Percentiles rank a stretch among this genome's conserved stretches.
phyloP scores from a whole-genome alignment of 2,329 filamentous ascomycete genomes.

The Penicillium janthinellum region DNA sequence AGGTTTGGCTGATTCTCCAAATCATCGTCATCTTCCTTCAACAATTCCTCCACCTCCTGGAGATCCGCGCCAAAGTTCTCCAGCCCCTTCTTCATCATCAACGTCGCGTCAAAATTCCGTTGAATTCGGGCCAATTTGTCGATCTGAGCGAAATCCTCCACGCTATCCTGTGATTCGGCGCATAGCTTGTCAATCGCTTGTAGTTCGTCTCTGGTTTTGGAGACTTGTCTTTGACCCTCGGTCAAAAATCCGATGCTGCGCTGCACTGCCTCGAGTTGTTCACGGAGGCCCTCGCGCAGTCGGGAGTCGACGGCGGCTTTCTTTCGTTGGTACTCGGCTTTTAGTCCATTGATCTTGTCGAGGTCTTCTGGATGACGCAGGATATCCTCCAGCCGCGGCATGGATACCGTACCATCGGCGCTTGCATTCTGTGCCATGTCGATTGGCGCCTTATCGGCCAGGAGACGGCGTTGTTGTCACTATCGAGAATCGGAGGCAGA shows the following conservation, averaged over 20 bases:
- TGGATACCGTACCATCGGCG: slow-evolving; percentile 63
- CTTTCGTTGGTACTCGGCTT: slow-evolving; percentile 90
- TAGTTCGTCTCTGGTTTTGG: slow-evolving; percentile 96
- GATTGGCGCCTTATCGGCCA: slow-evolving; percentile 11
- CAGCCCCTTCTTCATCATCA: slow-evolving; percentile 89
- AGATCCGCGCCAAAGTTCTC: slow-evolving; percentile 83
- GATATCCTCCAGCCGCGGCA: slow-evolving; percentile 82
- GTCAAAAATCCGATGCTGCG: slow-evolving; percentile 85
- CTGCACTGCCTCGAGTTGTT: slow-evolving; percentile 93
- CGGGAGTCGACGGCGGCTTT: slow-evolving; percentile 89
- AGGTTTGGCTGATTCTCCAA: slow-evolving; percentile 90
- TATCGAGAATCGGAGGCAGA: slow-evolving; percentile 2
- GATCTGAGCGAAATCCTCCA: slow-evolving; percentile 94
- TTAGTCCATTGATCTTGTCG: slow-evolving; percentile 88
- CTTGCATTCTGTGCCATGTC: slow-evolving; percentile 41
- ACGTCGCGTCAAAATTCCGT: slow-evolving; percentile 90
- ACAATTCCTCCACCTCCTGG: slow-evolving; percentile 71
- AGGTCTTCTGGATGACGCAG: slow-evolving; percentile 95
- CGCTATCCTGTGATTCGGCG: slow-evolving; percentile 96
- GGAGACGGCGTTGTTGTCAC: slow-evolving; percentile 5
- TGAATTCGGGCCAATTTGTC: slow-evolving; percentile 59
- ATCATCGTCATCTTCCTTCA: slow-evolving; percentile 82
- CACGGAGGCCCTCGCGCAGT: slow-evolving; percentile 81
- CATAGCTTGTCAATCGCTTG: slow-evolving; percentile 98
- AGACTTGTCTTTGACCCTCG: slow-evolving; percentile 88